phyloP scores from a whole-genome alignment of 2,329 filamentous ascomycete genomes.

The Monilinia aucupariae region DNA sequence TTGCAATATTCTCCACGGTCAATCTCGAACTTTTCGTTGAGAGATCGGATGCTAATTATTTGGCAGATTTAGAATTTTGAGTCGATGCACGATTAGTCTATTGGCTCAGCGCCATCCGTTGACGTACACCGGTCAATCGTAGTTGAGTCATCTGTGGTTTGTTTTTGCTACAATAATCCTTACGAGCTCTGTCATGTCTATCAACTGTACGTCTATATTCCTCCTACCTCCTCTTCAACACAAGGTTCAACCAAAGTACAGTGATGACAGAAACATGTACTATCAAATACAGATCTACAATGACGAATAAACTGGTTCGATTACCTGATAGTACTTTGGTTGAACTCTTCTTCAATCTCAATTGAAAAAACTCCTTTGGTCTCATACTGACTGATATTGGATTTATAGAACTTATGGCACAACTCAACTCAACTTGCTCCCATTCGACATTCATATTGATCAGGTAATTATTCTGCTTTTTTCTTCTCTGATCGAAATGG shows the following conservation, averaged over 20 bases:
- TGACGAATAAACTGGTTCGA: slow-evolving; percentile 38
- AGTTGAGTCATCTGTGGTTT: neutral
- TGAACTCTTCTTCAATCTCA: slow-evolving; percentile 10
- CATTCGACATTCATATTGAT: neutral
- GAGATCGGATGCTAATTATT: slow-evolving; percentile 21
- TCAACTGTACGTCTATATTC: slow-evolving; percentile 28
- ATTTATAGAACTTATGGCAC: slow-evolving; percentile 11
- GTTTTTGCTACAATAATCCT: neutral
- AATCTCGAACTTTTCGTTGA: neutral
- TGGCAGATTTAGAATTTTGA: slow-evolving; percentile 15
- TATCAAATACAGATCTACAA: slow-evolving; percentile 42
- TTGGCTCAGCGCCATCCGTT: neutral
- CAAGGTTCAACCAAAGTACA: slow-evolving; percentile 22
- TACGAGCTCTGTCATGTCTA: neutral
- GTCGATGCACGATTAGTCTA: neutral
- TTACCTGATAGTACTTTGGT: slow-evolving; percentile 33
- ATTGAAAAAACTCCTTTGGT: neutral
- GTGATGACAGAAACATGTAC: slow-evolving; percentile 42
- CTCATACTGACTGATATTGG: slow-evolving; percentile 6
- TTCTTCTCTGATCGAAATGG: neutral
- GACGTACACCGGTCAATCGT: neutral
- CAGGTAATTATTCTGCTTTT: slow-evolving; percentile 10
- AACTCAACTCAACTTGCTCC: neutral
- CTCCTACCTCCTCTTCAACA: neutral
- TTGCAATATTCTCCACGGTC: neutral